Evolutionary conservation across 345 rosid species (phyloP), one percentile per base, ranked within the genome.

Genomic region (Lumnitzera racemosa): DNA sequence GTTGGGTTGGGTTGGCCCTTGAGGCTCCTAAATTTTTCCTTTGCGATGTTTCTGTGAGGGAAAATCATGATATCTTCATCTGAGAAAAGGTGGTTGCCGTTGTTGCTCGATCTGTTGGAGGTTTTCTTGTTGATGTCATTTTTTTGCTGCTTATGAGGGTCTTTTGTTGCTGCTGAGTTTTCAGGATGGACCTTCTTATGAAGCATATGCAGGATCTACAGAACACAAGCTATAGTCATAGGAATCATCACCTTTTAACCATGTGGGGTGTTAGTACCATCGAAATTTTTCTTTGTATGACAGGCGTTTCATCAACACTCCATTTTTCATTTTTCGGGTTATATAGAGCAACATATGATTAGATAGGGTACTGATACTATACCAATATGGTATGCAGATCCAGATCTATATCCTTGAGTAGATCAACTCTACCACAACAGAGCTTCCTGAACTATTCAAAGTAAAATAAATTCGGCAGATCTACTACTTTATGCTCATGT

Each of bases 111-210:
- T n/a, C 53, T 68, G 51, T 69, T 74, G 52, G 12, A 24, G 47
- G 46, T 57, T 55, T 56, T 68, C 74, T 72, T 81, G 68, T 66
- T 81, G 49, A 63, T 74, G 66, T 60, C 75, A 46, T 51, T 66
- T 51, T 76, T 81, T 12, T 54, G 76, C 58, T 62, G 59, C 77
- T 74, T 77, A 0, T 54, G 66, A 5, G 51, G 57, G 78, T 74
- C 81, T 51, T 75, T 24, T 6, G 70, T 46, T 17, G 80, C 53
- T 23, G 80, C 49, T 67, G 83, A 61, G 69, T 75, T 78, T 68
- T 88, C 96, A 16, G 96, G 96, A 58, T 88, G 92, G 61, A 88
- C 96, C 70, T 88, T 88, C 66, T 75, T 80, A 70, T 85, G 88
- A 72, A 88, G 85, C 84, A 81, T 85, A 13, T 86, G 88, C 52